phyloP scores from a whole-genome alignment of 352 stramenopile species.

The Phytophthora hibernalis region DNA sequence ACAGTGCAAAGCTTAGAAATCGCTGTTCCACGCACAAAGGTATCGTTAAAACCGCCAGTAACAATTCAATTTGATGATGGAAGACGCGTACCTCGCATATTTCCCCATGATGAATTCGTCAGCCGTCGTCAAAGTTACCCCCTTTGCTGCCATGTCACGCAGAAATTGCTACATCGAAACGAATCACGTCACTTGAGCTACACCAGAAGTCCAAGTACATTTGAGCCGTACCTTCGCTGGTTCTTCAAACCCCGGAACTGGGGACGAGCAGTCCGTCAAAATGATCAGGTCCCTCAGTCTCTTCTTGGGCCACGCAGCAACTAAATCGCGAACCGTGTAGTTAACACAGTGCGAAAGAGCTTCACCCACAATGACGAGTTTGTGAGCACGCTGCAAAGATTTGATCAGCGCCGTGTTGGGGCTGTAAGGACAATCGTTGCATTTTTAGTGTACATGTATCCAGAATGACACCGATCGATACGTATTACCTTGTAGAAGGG shows the following conservation, averaged over 20 bases:
- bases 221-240: slow-evolving; percentile 45
- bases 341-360: slow-evolving; percentile 96
- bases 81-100: slow-evolving; percentile 5
- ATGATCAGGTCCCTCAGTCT: slow-evolving; percentile 66
- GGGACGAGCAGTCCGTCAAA: slow-evolving; percentile 69
- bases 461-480: not conserved
- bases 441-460: not conserved
- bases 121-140: slow-evolving; percentile 59
- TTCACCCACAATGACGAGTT: slow-evolving; percentile 93
- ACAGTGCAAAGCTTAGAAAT: not conserved
- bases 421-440: slow-evolving; percentile 7
- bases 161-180: slow-evolving; percentile 51
- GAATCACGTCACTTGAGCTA: not conserved
- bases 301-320: slow-evolving; percentile 76
- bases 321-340: slow-evolving; percentile 92
- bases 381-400: slow-evolving; percentile 70
- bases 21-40: not conserved
- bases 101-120: slow-evolving; percentile 29
- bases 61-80: not conserved
- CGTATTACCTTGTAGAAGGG: slow-evolving; percentile 48
- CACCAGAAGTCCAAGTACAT: not conserved
- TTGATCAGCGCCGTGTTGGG: slow-evolving; percentile 88
- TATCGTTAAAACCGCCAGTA: not conserved
- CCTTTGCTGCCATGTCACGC: slow-evolving; percentile 55
- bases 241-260: slow-evolving; percentile 65